Conservation (phyloP, 768 basidiomycete species). For the Tricholoma saponaceum region DNA sequence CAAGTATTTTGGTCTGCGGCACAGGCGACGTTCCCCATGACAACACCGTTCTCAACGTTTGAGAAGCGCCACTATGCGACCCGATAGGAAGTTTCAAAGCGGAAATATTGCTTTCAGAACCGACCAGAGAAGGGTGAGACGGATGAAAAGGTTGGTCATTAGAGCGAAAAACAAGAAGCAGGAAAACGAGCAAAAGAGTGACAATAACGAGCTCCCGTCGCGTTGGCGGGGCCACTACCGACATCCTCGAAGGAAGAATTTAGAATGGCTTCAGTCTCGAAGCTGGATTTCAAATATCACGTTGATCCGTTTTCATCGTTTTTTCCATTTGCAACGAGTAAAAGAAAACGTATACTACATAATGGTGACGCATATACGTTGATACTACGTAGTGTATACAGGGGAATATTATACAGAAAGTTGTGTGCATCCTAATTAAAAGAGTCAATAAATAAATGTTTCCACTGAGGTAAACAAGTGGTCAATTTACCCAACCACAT, state of each 20-base stretch:
- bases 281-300: background rate
- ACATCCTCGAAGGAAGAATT: conserved; percentile 5
- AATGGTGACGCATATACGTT: too few species aligned
- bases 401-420: too few species aligned
- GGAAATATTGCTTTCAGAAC: conserved; percentile 5
- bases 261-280: background rate
- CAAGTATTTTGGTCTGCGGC: conserved; percentile 62
- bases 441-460: background rate
- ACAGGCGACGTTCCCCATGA: conserved; percentile 36
- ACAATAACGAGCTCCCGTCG: conserved; percentile 53
- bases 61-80: conserved; percentile 7
- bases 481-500: background rate
- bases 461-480: background rate
- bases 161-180: conserved; percentile 40
- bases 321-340: too few species aligned
- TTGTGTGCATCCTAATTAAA: too few species aligned
- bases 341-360: too few species aligned
- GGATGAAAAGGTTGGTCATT: conserved; percentile 7
- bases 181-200: conserved; percentile 39
- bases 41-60: conserved; percentile 23
- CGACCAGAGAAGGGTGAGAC: conserved; percentile 6
- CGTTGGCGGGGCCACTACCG: conserved; percentile 43
- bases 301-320: too few species aligned
- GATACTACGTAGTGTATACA: too few species aligned
- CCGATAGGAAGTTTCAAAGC: conserved; percentile 6